Conservation (phyloP, 495 filamentous ascomycete genomes). For the Bacidia rubella region DNA sequence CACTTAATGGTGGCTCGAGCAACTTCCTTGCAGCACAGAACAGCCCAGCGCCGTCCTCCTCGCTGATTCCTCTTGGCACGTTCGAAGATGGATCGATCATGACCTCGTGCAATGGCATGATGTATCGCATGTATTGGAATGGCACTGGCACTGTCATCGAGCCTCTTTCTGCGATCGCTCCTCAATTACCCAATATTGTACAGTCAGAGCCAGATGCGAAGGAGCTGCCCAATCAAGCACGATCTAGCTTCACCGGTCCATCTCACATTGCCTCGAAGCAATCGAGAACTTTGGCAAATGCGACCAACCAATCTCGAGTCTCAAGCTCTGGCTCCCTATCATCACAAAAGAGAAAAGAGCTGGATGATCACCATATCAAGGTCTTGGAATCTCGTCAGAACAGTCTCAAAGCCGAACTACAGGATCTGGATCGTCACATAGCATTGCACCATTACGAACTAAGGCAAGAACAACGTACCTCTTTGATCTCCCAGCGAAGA, state of each 20-base stretch:
- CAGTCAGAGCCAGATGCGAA: neutral
- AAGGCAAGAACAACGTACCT: slow-evolving; percentile 20
- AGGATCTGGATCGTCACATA: slow-evolving; percentile 27
- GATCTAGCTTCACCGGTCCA: neutral
- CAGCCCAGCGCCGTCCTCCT: neutral
- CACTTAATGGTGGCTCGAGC: neutral
- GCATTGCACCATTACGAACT: slow-evolving; percentile 29
- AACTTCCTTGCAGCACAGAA: neutral
- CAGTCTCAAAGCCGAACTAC: slow-evolving; percentile 23
- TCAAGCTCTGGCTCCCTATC: slow-evolving; percentile 3
- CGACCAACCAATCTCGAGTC: slow-evolving; percentile 11
- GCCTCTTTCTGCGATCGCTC: slow-evolving; percentile 1
- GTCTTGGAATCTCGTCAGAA: slow-evolving; percentile 9
- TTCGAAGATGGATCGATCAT: slow-evolving; percentile 13
- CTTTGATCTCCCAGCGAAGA: slow-evolving; percentile 26
- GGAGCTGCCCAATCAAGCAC: neutral
- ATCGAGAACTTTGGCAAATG: slow-evolving; percentile 2
- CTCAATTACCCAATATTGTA: neutral
- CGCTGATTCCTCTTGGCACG: slow-evolving; percentile 2
- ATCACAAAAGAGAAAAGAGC: slow-evolving; percentile 10
- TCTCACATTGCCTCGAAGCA: neutral
- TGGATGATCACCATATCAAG: slow-evolving; percentile 12
- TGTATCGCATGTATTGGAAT: slow-evolving; percentile 15
- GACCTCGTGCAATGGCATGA: slow-evolving; percentile 12
- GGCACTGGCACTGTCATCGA: slow-evolving; percentile 10